Percentiles rank a stretch among this genome's conserved stretches.
phyloP scores from a whole-genome alignment of 2,329 filamentous ascomycete genomes.

The Conoideocrella luteorostrata region DNA sequence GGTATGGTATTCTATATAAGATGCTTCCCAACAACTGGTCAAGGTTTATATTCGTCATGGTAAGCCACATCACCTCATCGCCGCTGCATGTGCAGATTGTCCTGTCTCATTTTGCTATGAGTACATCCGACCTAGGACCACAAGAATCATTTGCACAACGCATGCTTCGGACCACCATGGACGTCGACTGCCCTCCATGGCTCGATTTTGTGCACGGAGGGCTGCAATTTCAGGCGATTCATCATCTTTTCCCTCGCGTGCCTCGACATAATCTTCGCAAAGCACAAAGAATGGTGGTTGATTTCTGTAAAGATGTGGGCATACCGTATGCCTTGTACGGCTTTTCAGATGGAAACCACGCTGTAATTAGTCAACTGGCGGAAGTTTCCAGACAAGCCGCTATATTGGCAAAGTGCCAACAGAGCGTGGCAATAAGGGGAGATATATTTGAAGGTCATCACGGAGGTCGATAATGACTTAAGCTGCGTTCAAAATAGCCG shows the following conservation, averaged over 20 bases:
- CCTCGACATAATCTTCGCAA: constrained; percentile 77
- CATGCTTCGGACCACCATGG: constrained; percentile 91
- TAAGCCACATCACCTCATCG: constrained; percentile 75
- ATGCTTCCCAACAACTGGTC: constrained; percentile 62
- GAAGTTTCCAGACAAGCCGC: constrained; percentile 76
- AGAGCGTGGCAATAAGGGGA: constrained; percentile 6
- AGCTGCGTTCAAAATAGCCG: no score
- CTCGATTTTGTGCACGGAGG: constrained; percentile 86
- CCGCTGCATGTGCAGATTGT: constrained; percentile 87
- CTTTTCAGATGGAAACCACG: constrained; percentile 75
- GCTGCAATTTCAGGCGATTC: constrained; percentile 82
- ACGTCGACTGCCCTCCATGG: constrained; percentile 82
- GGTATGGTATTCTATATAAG: constrained; percentile 72
- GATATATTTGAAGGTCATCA: background rate
- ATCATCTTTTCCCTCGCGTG: constrained; percentile 78
- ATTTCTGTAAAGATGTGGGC: constrained; percentile 75
- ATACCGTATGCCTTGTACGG: constrained; percentile 83
- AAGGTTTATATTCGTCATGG: constrained; percentile 67
- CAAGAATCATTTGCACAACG: constrained; percentile 83
- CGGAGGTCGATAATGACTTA: no score
- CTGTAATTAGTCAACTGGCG: constrained; percentile 68
- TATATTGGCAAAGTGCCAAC: constrained; percentile 68
- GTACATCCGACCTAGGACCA: constrained; percentile 76
- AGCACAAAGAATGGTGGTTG: constrained; percentile 67
- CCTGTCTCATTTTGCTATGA: constrained; percentile 90